Base-by-base conservation (phyloP, 768 basidiomycete species). In the Phlegmacium glaucopus region DNA sequence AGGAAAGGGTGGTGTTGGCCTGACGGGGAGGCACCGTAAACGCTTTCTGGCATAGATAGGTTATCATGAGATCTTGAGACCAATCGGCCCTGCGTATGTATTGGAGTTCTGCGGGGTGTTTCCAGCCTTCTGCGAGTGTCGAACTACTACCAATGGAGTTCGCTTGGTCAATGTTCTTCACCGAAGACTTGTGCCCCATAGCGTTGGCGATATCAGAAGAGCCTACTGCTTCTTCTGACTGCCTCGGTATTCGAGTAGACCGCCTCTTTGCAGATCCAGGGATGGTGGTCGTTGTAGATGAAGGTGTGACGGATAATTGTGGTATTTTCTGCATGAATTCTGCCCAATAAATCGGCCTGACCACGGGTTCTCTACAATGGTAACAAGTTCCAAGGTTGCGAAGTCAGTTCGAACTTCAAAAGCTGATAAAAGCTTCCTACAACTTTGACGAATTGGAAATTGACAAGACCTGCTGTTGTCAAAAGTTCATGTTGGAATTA, bases 101-200 rank as follows among this genome's bases (percentile, higher is more conserved):
- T 9, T 58, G 54, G 8, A 75, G 65, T 58, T 75, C 74, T 35
- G 61, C 64, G 13, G 72, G 71, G 54, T 74, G 72, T 16, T 60
- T 57, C 72, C 72, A 72, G 1, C 67, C 66, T 15, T 39, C 42
- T 32, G 53, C 49, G 30, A 53, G 53, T 8, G 25, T 16, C n/a
- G 51, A 40, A 10, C 45, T 45, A 15, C 18, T 18, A 18, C n/a
- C 17, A 15, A 18, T 15, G 6, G 39, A 39, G 17, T 13, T 39
- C 17, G 16, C 7, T 6, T 13, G 18, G 16, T 39, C 25, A 18
- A 15, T 18, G 7, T 9, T 18, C 17, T 25, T 25, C 39, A 18
- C n/a, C 15, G n/a, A 18, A 39, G 39, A 2, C 32, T 34, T 34
- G 32, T 34, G 3, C 32, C 6, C 32, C 32, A 34, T 34, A 11